Conservation (phyloP, 1,139 yeast genomes). For the Sugiyamaella japonica region DNA sequence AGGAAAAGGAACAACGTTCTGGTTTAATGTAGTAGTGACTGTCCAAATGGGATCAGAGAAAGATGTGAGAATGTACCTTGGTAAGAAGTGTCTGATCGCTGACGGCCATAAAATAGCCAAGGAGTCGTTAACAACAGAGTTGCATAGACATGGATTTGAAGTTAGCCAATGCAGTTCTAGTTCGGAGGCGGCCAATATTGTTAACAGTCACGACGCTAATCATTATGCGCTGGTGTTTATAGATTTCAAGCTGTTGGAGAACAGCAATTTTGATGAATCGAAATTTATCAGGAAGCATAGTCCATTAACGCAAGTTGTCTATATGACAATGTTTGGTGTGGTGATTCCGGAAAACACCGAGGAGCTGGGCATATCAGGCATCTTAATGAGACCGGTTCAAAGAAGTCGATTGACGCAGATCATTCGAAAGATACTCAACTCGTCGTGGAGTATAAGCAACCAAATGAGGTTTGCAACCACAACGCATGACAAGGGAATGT, state of each 20-base stretch:
- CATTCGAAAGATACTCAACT: slow-evolving; percentile 29
- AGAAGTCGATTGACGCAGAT: slow-evolving; percentile 32
- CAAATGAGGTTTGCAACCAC: slow-evolving; percentile 30
- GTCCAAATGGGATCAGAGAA: slow-evolving; percentile 34
- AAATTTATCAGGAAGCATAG: slow-evolving; percentile 25
- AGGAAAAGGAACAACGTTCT: slow-evolving; percentile 55
- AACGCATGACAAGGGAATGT: slow-evolving; percentile 32
- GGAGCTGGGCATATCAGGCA: slow-evolving; percentile 32
- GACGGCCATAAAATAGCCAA: slow-evolving; percentile 43
- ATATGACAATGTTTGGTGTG: slow-evolving; percentile 35
- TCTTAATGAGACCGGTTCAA: slow-evolving; percentile 35
- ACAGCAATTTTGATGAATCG: slow-evolving; percentile 27
- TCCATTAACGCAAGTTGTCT: slow-evolving; percentile 29
- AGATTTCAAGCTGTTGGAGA: slow-evolving; percentile 31
- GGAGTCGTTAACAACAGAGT: slow-evolving; percentile 41
- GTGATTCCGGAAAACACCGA: slow-evolving; percentile 32
- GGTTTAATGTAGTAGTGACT: slow-evolving; percentile 44
- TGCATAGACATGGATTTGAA: slow-evolving; percentile 42
- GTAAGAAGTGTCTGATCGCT: slow-evolving; percentile 42
- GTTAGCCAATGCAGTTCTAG: slow-evolving; percentile 35
- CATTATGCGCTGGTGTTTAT: slow-evolving; percentile 32
- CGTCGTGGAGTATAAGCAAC: slow-evolving; percentile 29
- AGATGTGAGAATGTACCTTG: slow-evolving; percentile 31
- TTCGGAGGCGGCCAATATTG: slow-evolving; percentile 24
- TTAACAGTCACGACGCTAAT: slow-evolving; percentile 22